Evolutionary conservation across 345 rosid genomes (phyloP), one percentile per base, ranked within the genome.

Genomic region (Durio zibethinus): DNA sequence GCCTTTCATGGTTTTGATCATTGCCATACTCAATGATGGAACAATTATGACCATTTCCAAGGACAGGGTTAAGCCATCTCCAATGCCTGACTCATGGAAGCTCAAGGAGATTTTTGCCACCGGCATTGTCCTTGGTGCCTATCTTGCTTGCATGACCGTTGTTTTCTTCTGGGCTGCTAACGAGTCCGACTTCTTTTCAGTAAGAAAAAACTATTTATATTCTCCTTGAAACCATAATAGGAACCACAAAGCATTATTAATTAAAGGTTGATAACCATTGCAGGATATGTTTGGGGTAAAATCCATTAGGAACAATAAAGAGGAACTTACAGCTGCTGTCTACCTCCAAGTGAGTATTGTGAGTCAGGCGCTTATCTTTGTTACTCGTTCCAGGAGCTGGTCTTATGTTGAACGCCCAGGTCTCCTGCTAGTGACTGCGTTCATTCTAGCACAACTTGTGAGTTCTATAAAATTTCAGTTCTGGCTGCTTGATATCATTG

Each of bases 301-400:
- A 80, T 76, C 96, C 35, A 87, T 94, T 54, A 86, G 85, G 20
- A 77, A 87, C 21, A 88, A 61, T 64, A 61, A 67, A 0, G 74
- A 86, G 1, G 90, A 94, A 80, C 91, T 93, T 11, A 89, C 91
- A 59, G 90, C 96, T 15, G 98, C 96, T n/a, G 62, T 94, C 43
- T 94, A 94, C 80, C 96, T 93, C 57, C 99, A 94, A 91, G 98
- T 94, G 65, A 94, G 98, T 80, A 91, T 91, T 21, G 88, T 94
- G 63, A 94, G 98, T 73, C 98, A 94, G 80, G 97, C 97, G 38
- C 97, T 94, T 76, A 94, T 94, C 81, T 94, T 94, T 72, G 98
- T 94, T 21, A 94, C 98, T n/a, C 87, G 98, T 67, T 94, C 98
- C 7, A 90, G 94, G 48, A 90, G 98, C 83, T 94, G 97, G 97